phyloP scores from a whole-genome alignment of 2,329 filamentous ascomycete species.

The Metarhizium sp. region DNA sequence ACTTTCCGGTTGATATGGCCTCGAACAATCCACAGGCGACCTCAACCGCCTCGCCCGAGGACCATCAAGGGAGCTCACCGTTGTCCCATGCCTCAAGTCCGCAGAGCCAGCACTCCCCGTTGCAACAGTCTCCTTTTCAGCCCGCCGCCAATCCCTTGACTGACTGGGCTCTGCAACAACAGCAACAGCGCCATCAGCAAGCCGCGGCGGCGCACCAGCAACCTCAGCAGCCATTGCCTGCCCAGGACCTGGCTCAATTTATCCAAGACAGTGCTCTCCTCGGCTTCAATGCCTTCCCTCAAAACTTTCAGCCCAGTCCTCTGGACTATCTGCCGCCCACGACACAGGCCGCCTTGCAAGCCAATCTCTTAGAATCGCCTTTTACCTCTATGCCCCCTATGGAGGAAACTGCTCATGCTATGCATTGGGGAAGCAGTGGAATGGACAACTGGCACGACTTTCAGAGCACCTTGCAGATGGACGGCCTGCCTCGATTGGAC shows the following conservation, averaged over 20 bases:
- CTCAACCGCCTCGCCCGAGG: conserved; percentile 39
- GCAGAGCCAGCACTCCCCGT: conserved; percentile 37
- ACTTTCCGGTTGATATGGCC: conserved; percentile 44
- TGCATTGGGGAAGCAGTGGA: conserved; percentile 50
- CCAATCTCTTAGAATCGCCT: conserved; percentile 52
- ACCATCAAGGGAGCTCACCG: conserved; percentile 37
- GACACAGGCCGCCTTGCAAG: conserved; percentile 54
- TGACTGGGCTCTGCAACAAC: conserved; percentile 53
- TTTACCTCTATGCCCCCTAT: conserved; percentile 51
- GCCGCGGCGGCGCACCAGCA: conserved; percentile 23
- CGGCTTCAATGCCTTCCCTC: conserved; percentile 42
- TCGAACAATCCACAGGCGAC: conserved; percentile 32
- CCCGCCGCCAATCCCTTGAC: conserved; percentile 42
- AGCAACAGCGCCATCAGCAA: conserved; percentile 31
- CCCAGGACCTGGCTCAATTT: conserved; percentile 40
- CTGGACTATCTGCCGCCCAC: conserved; percentile 54
- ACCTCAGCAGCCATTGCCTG: conserved; percentile 30
- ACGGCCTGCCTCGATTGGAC: conserved; percentile 29
- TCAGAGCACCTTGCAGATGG: conserved; percentile 49
- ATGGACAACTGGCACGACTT: conserved; percentile 77
- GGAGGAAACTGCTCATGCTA: conserved; percentile 43
- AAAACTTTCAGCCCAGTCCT: conserved; percentile 43
- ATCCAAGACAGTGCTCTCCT: conserved; percentile 50
- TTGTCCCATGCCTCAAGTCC: conserved; percentile 43
- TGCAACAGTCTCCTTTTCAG: conserved; percentile 47